Base-by-base conservation (phyloP, 73 alveolate genomes). In the Effrenium voratum region DNA sequence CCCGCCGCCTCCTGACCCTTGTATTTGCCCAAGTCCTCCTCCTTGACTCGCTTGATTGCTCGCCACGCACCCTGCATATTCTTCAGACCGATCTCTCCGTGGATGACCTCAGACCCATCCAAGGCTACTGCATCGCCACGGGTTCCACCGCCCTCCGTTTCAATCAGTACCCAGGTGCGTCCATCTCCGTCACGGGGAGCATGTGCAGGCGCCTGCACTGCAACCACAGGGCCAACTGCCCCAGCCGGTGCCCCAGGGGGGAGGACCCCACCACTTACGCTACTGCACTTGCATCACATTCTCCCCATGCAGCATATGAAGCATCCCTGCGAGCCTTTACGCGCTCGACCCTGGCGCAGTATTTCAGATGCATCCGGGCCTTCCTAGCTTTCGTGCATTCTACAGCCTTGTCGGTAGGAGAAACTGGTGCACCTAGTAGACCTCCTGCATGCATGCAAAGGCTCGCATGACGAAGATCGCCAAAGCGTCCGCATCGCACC, bases 191-290 rank as follows among this genome's bases (percentile, higher is more conserved):
- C 84, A 36, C 72, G 72, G 0, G 6, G 38, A 45, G 46, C 70
- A 34, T 59, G 52, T 2, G 46, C 91, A 15, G 24, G 49, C 49
- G 70, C 91, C 72, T 47, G 91, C 15, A 72, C 91, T 19, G 88
- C 88, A 15, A 30, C 88, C 22, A 63, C 44, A 30, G 91, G 91
- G 46, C 72, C 91, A 26, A 72, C 91, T 43, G 46, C 22, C 15
- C 60, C 70, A 19, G 72, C 38, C 32, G 72, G 72, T 12, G 68
- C 73, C 38, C 88, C 88, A 26, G 88, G 88, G n/a, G 91, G 91
- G 19, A 80, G 36, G 45, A n/a, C n/a, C n/a, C n/a, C n/a, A n/a
- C n/a, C n/a, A n/a, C n/a, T n/a, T n/a, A n/a, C n/a, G n/a, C n/a
- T n/a, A n/a, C n/a, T n/a, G n/a, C n/a, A n/a, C n/a, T n/a, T n/a